Percentiles rank a stretch among this genome's conserved stretches.
These are phyloP conservation scores for Cutaneotrichosporon cutaneum DNA, from an alignment of 1,284 basidiomycete species.

Conservation along the genomic window DNA sequence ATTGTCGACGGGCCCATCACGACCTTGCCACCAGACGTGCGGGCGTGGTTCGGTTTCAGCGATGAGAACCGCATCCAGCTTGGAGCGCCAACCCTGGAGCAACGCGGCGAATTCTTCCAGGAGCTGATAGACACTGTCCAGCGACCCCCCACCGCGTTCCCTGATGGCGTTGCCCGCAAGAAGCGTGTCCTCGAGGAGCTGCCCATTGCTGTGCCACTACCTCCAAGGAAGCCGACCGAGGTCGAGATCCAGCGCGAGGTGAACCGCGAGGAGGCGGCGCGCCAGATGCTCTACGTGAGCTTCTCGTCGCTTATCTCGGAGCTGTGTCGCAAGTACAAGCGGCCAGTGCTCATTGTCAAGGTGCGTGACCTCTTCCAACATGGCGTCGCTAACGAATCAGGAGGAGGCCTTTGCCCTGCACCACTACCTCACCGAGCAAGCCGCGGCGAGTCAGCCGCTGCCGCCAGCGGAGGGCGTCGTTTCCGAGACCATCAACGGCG, in stretches of 20 bases:
- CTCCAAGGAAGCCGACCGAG: conserved; percentile 76
- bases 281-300: conserved; percentile 81
- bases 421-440: conserved; percentile 24
- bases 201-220: conserved; percentile 83
- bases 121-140: conserved; percentile 67
- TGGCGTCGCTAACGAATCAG: conserved; percentile 11
- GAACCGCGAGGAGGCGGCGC: conserved; percentile 73
- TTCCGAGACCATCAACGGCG: conserved; percentile 9
- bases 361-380: conserved; percentile 53
- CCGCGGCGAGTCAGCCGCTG: conserved; percentile 14
- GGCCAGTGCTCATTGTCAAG: conserved; percentile 78
- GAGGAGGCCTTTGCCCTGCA: conserved; percentile 31
- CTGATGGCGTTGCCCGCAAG: conserved; percentile 80
- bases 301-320: conserved; percentile 84
- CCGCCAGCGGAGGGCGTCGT: background rate
- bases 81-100: conserved; percentile 57
- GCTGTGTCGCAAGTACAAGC: conserved; percentile 88
- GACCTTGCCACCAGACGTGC: conserved; percentile 77
- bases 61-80: conserved; percentile 74
- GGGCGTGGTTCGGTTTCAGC: conserved; percentile 82
- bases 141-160: conserved; percentile 81
- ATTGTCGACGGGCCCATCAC: conserved; percentile 75
- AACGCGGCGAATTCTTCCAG: conserved; percentile 76
- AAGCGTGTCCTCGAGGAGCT: conserved; percentile 82
- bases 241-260: conserved; percentile 80